Evolutionary conservation across 192 early-diverging fungal species (phyloP).

Genomic region (Glomus cerebriforme): DNA sequence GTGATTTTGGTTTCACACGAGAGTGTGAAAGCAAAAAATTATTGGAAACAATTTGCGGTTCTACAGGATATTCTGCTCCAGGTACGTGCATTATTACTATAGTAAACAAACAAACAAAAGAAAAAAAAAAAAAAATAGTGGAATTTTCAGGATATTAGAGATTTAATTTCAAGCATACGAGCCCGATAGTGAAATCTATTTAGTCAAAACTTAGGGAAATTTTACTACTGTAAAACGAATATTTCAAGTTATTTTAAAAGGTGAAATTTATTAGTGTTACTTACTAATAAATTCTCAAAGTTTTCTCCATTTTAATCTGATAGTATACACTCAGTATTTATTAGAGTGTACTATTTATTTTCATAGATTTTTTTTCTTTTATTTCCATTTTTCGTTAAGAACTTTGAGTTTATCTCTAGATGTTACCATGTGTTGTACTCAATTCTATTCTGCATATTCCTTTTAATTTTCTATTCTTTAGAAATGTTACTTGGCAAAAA

Average conservation of each 20-base stretch:
- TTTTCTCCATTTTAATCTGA: neutral
- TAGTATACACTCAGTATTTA: neutral
- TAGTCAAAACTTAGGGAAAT: neutral
- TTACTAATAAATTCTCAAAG: neutral
- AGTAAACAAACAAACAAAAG: too few species aligned
- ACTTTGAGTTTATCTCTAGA: neutral
- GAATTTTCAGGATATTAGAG: neutral
- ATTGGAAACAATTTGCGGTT: conserved; percentile 66
- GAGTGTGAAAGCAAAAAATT: conserved; percentile 59
- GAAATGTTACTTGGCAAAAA: conserved; percentile 77
- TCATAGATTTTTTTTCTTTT: conserved; percentile 17
- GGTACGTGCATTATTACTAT: conserved; percentile 40
- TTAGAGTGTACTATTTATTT: neutral
- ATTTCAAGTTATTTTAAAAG: neutral
- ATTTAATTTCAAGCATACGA: neutral
- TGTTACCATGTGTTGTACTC: neutral
- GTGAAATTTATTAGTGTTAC: neutral
- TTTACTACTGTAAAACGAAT: neutral
- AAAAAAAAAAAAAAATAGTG: neutral
- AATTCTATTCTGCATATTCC: neutral
- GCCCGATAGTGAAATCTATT: neutral
- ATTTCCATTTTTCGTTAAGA: neutral
- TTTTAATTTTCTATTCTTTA: conserved; percentile 20
- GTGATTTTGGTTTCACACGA: conserved; percentile 69
- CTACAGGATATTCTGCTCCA: conserved; percentile 77